Percentiles rank a stretch among this genome's conserved stretches.
phyloP scores from a whole-genome alignment of 768 basidiomycete species.

The Leccinellum albellum region DNA sequence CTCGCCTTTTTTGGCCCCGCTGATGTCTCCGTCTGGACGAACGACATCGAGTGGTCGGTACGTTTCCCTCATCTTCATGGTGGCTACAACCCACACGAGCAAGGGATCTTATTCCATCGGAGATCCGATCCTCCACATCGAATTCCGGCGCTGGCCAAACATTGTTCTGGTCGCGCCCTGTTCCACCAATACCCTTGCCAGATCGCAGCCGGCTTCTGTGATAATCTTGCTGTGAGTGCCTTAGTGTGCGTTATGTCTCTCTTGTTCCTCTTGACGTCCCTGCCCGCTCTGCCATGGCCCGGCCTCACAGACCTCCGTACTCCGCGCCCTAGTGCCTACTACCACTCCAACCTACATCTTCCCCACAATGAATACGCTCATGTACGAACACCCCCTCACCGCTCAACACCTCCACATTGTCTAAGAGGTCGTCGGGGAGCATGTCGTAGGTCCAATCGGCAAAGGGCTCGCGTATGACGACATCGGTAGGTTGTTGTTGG shows the following conservation, averaged over 20 bases:
- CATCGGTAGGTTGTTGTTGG: conserved; percentile 51
- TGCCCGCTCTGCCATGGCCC: background rate
- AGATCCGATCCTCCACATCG: conserved; percentile 94
- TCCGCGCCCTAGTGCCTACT: conserved; percentile 80
- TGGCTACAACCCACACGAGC: too few species aligned
- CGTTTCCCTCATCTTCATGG: too few species aligned
- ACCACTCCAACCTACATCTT: conserved; percentile 87
- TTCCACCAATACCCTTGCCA: conserved; percentile 96
- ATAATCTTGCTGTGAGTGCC: conserved; percentile 80
- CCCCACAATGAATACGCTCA: conserved; percentile 98
- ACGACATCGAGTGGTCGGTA: background rate
- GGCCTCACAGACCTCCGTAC: conserved; percentile 59
- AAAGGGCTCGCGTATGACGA: conserved; percentile 94
- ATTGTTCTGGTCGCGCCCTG: conserved; percentile 93
- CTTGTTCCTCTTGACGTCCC: background rate
- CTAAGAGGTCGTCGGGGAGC: conserved; percentile 71
- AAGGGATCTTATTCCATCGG: conserved; percentile 75
- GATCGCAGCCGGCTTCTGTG: conserved; percentile 83
- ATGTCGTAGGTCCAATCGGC: conserved; percentile 81
- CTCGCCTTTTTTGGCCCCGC: conserved; percentile 63
- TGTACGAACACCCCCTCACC: conserved; percentile 95
- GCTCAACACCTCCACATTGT: conserved; percentile 75
- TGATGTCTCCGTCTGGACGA: background rate
- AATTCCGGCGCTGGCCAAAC: conserved; percentile 92
- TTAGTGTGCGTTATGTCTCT: too few species aligned